Evolutionary conservation across 805 yeast species (phyloP), one percentile per base, ranked within the genome.

Genomic region (Nakazawaea holstii): DNA sequence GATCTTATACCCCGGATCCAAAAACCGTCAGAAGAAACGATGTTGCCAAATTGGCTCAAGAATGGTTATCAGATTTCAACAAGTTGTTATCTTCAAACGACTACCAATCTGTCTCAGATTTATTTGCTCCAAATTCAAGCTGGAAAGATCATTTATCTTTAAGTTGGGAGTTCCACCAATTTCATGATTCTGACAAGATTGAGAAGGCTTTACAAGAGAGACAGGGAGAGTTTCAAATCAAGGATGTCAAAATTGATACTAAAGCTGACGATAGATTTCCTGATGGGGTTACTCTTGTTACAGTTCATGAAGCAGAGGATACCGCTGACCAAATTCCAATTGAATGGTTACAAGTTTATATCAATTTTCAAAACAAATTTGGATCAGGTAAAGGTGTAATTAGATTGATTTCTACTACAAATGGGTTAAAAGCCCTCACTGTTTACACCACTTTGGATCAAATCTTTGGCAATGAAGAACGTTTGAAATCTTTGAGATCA

Each of bases 61-160:
- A 41, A 36, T 58, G 60, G 59, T 29, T 54, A 6, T 28, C 30
- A 8, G 27, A 42, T n/a, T 56, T 58, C 39, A 53, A 55, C 31
- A 14, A 11, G 26, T 31, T 31, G 8, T 41, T 44, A 31, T 17
- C 32, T 4, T 24, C 26, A 13, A 17, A 33, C 31, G 31, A 47
- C n/a, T 32, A 27, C 15, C 8, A 43, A 6, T 39, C 39, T 5
- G 44, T 64, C 43, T 62, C 56, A 39, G 49, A 55, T 44, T 53
- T 64, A 27, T 44, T 66, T 24, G 35, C 56, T 28, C 55, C 59
- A 5, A 64, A 65, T 48, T 55, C 63, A 1, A 49, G 60, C 33
- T 68, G 73, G 74, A 65, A 64, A 50, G 74, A 69, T 50, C 71
- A 68, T 50, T 53, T 66, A 32, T 52, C 62, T 14, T 53, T 68